A percentile compares a stretch with the other conserved stretches of the same genome.
Evolutionary conservation across 1,284 basidiomycete species (phyloP).

Genomic region (Cutaneotrichosporon mucoides): DNA sequence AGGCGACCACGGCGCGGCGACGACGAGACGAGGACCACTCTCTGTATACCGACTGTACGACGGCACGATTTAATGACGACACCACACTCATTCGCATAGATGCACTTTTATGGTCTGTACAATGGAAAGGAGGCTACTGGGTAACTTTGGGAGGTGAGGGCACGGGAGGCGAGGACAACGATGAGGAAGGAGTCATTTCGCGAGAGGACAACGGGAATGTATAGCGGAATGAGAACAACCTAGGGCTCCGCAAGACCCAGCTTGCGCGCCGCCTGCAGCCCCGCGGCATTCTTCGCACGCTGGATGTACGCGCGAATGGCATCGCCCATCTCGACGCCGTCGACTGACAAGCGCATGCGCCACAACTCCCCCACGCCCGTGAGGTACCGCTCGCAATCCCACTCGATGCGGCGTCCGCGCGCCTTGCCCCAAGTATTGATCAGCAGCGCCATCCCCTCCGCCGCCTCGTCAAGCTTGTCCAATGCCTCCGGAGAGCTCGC

Average conservation of each 20-base stretch:
- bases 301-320: constrained; percentile 31
- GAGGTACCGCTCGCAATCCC: constrained; percentile 29
- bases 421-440: constrained; percentile 24
- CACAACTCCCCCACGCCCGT: constrained; percentile 34
- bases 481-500: constrained; percentile 26
- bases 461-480: constrained; percentile 21
- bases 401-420: constrained; percentile 23
- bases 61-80: constrained; percentile 1
- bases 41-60: neutral
- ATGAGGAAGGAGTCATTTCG: no score
- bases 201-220: no score
- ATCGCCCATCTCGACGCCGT: constrained; percentile 37
- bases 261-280: constrained; percentile 35
- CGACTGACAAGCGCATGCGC: constrained; percentile 27
- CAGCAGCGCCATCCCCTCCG: constrained; percentile 32
- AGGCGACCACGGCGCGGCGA: no score
- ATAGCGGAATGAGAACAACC: no score
- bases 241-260: constrained; percentile 22
- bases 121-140: no score
- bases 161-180: no score
- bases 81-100: constrained; percentile 4
- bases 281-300: constrained; percentile 37
- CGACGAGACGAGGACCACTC: neutral
- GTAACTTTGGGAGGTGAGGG: no score
- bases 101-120: neutral